Evolutionary conservation across 768 basidiomycete genomes (phyloP), one percentile per base, ranked within the genome.

Genomic region (Lentinula boryana): DNA sequence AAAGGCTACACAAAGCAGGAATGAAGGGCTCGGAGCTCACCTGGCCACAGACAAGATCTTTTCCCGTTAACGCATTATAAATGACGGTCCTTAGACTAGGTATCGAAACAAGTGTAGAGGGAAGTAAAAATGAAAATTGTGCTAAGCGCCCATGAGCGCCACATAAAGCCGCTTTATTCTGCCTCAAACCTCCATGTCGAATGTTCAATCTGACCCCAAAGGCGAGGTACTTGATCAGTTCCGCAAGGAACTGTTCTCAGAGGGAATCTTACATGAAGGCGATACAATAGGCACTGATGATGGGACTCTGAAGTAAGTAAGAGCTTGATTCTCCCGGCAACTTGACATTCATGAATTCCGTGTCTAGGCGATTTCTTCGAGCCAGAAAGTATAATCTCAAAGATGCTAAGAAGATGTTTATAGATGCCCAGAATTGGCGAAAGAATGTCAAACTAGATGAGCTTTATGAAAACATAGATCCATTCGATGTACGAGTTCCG

Each of bases 391-490:
- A 83, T 65, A 79, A 84, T 66, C 61, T 87, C 12, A 74, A 70
- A 38, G 80, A 84, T 51, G 71, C 87, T 0, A 87, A 85, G 70
- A 78, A 72, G 62, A 90, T 89, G 89, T 73, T 90, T 44, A 71
- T 69, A 57, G 83, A 86, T 52, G 87, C 86, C 62, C 85, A 88
- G 63, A 71, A 83, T 12, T 91, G 89, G 89, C 78, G 89, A 16
- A 76, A 76, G 68, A 84, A 81, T 0, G 48, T 18, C 59, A 76
- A 76, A 74, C 62, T 72, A 69, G 49, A 71, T 68, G 36, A 79
- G 76, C 60, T 77, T 76, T 63, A 73, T 76, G 57, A 74, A 76
- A 62, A 70, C 72, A 74, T 74, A 33, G n/a, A 56, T 36, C 59
- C 75, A 4, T 65, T 73, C 61, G 84, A 89, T 68, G 89, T 88